These are phyloP conservation scores for Solanum neorickii DNA, from an alignment of 257 asterid species.

Conservation along the genomic window DNA sequence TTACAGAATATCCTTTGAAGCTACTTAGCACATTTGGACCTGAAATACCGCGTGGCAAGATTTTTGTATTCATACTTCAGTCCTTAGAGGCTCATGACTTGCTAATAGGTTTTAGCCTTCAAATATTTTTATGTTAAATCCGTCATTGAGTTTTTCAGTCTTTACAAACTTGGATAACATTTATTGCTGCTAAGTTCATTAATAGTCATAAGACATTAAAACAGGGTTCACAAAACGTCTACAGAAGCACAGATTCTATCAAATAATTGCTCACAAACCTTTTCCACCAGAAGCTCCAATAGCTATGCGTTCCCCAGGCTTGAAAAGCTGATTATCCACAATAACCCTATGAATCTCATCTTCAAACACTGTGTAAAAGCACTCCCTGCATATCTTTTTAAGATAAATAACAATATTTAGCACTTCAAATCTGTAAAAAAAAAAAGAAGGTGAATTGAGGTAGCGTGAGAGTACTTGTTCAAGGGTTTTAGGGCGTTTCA, in stretches of 20 bases:
- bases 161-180: neutral
- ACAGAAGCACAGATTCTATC: neutral
- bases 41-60: too few relatives aligned
- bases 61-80: neutral
- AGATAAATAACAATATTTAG: neutral
- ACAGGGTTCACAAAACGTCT: neutral
- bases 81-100: neutral
- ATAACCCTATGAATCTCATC: constrained; percentile 82
- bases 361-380: constrained; percentile 74
- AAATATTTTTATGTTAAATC: neutral
- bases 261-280: constrained; percentile 25
- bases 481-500: constrained; percentile 92
- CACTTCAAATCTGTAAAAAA: neutral
- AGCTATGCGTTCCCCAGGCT: constrained; percentile 80
- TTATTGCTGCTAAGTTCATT: neutral
- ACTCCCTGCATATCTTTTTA: constrained; percentile 77
- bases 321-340: constrained; percentile 70
- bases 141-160: neutral
- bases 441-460: neutral
- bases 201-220: neutral
- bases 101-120: neutral
- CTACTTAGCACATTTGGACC: too few relatives aligned
- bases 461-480: constrained; percentile 44
- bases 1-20: neutral
- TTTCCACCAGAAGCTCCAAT: constrained; percentile 99